Evolutionary conservation across 164 flowering plant species (phyloP).

Genomic region (Stephania yunnanensis): DNA sequence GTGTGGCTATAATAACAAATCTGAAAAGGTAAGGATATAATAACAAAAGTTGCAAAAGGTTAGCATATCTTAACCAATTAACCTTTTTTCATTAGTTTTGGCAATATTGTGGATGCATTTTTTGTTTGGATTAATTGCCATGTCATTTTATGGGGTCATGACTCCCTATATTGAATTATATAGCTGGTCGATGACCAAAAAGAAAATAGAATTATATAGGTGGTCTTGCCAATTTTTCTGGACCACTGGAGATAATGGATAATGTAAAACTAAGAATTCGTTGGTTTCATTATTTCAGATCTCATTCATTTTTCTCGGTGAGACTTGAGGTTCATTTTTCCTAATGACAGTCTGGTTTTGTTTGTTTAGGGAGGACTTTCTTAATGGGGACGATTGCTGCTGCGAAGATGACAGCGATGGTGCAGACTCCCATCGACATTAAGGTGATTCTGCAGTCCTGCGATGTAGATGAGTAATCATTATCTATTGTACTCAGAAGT

Average conservation of each 20-base stretch:
- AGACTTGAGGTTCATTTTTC: too few relatives aligned
- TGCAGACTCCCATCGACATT: constrained; percentile 3
- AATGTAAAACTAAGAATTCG: too few relatives aligned
- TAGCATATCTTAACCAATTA: too few relatives aligned
- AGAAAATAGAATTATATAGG: too few relatives aligned
- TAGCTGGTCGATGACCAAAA: not conserved
- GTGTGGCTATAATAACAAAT: too few relatives aligned
- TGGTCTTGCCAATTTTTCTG: too few relatives aligned
- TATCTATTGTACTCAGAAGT: not conserved
- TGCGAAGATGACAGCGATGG: constrained; percentile 22
- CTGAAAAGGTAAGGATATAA: too few relatives aligned
- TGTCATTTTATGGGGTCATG: not conserved
- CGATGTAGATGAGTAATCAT: not conserved
- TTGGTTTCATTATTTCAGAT: too few relatives aligned
- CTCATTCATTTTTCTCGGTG: too few relatives aligned
- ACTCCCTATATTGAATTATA: not conserved
- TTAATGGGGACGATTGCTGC: constrained; percentile 28
- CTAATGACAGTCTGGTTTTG: not conserved
- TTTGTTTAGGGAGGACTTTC: constrained; percentile 45
- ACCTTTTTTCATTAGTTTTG: not conserved
- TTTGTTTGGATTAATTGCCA: not conserved
- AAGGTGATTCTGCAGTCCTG: not conserved
- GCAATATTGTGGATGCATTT: not conserved
- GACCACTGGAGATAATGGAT: too few relatives aligned
- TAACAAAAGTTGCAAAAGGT: too few relatives aligned